phyloP scores from a whole-genome alignment of 257 asterid genomes.

The Solanum phureja region DNA sequence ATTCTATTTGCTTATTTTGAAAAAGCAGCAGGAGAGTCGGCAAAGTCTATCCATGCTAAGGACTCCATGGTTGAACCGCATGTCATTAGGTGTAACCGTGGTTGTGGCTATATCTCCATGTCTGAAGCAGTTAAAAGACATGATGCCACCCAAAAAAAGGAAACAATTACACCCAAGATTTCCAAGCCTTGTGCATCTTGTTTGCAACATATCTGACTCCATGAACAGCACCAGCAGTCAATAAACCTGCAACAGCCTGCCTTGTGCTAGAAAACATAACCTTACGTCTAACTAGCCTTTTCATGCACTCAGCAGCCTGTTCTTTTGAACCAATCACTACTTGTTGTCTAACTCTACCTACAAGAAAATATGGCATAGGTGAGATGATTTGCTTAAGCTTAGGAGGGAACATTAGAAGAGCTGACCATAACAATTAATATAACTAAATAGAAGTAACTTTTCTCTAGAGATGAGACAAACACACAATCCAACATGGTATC shows the following conservation, averaged over 20 bases:
- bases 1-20: background rate
- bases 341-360: slow-evolving; percentile 27
- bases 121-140: background rate
- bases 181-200: slow-evolving; percentile 81
- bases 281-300: slow-evolving; percentile 55
- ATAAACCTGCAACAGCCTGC: slow-evolving; percentile 79
- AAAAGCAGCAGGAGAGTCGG: background rate
- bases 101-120: background rate
- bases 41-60: background rate
- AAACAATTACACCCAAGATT: slow-evolving; percentile 35
- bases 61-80: background rate
- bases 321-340: slow-evolving; percentile 45
- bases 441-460: background rate
- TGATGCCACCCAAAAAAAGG: background rate
- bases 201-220: slow-evolving; percentile 60
- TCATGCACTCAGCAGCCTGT: slow-evolving; percentile 58
- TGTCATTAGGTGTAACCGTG: background rate
- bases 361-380: background rate
- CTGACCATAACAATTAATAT: background rate
- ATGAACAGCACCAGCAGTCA: slow-evolving; percentile 65
- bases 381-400: background rate
- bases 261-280: slow-evolving; percentile 87
- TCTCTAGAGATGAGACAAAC: background rate
- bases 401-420: background rate
- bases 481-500: background rate